Conservation (phyloP, 73 alveolate species). For the Symbiodinium natans region DNA sequence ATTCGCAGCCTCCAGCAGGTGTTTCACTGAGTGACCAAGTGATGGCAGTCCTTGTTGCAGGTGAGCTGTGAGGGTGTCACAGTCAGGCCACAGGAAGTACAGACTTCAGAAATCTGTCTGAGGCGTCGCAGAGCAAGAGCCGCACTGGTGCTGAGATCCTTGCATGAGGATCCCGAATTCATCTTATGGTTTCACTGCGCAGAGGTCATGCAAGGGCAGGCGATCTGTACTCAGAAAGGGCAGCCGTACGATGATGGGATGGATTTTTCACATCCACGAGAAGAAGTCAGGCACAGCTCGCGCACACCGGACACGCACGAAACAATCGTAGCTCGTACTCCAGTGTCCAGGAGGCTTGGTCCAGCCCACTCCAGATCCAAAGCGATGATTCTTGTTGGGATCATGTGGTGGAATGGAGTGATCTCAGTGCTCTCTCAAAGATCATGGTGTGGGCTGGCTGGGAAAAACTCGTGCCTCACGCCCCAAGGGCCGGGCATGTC, state of each 20-base stretch:
- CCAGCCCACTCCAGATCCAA: neutral
- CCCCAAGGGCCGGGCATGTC: neutral
- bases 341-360: neutral
- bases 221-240: too few relatives aligned
- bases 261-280: neutral
- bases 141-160: neutral
- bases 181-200: neutral
- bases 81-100: neutral
- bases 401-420: too few relatives aligned
- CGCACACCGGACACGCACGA: neutral
- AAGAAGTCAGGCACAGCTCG: neutral
- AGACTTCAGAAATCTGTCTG: too few relatives aligned
- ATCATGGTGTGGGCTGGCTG: too few relatives aligned
- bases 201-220: neutral
- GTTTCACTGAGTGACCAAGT: too few relatives aligned
- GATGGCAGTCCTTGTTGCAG: too few relatives aligned
- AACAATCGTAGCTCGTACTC: neutral
- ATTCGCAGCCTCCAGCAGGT: neutral
- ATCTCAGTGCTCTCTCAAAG: too few relatives aligned
- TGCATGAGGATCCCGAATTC: neutral
- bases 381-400: too few relatives aligned
- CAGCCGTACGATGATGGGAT: too few relatives aligned
- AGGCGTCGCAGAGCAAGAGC: neutral
- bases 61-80: slow-evolving; percentile 2
- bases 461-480: neutral